Conservation (phyloP, 129 eudicot species). For the Flaveria linearis region DNA sequence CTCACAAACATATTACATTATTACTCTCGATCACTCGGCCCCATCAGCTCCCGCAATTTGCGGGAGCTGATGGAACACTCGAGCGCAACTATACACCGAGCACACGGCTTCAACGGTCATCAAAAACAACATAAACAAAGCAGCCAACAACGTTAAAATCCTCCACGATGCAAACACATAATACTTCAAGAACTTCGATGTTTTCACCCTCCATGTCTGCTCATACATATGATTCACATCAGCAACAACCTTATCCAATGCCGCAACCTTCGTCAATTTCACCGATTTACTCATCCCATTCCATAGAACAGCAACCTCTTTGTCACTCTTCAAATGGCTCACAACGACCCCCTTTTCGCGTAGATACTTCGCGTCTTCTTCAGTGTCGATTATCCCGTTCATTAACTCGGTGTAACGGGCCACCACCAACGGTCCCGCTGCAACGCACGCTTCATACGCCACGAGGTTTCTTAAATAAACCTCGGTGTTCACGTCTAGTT, state of each 20-base stretch:
- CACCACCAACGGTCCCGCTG: slow-evolving; percentile 59
- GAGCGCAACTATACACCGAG: slow-evolving; percentile 36
- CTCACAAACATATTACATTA: neutral
- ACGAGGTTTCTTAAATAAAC: slow-evolving; percentile 59
- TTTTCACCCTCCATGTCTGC: slow-evolving; percentile 55
- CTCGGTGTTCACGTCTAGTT: slow-evolving; percentile 55
- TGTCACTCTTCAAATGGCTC: slow-evolving; percentile 67
- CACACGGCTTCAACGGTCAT: slow-evolving; percentile 50
- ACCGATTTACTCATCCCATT: slow-evolving; percentile 73
- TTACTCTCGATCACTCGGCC: neutral
- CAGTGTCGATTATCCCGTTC: slow-evolving; percentile 83
- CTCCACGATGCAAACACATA: slow-evolving; percentile 65
- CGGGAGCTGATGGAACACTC: slow-evolving; percentile 25
- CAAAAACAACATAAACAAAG: slow-evolving; percentile 49
- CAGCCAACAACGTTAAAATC: slow-evolving; percentile 55
- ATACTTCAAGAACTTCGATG: slow-evolving; percentile 38
- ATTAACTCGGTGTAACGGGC: slow-evolving; percentile 78
- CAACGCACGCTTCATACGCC: slow-evolving; percentile 73
- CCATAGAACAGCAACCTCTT: slow-evolving; percentile 78
- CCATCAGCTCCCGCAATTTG: neutral
- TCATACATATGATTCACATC: slow-evolving; percentile 61
- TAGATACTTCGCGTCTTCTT: slow-evolving; percentile 52
- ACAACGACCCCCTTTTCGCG: slow-evolving; percentile 55
- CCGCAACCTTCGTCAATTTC: slow-evolving; percentile 58
- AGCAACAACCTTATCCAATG: slow-evolving; percentile 59